A percentile compares a stretch with the other conserved stretches of the same genome.
These are phyloP conservation scores for Kregervanrija fluxuum DNA, from an alignment of 805 yeast genomes.

Conservation along the genomic window DNA sequence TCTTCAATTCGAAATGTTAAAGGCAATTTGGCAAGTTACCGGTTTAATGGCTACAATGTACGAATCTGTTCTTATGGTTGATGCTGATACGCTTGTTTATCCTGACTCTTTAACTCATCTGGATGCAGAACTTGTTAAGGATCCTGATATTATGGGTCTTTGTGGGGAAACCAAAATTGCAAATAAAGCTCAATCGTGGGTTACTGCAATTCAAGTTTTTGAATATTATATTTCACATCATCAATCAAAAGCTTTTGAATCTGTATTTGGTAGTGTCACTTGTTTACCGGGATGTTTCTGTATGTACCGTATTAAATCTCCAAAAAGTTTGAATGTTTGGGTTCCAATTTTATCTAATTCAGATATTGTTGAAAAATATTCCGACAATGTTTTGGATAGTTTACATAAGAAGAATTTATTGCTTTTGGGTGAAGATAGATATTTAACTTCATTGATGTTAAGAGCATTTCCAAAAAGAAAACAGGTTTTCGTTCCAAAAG, in stretches of 20 bases:
- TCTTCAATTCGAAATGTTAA: slow-evolving; percentile 71
- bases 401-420: slow-evolving; percentile 81
- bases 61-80: slow-evolving; percentile 84
- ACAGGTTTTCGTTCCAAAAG: slow-evolving; percentile 81
- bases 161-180: slow-evolving; percentile 94
- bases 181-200: slow-evolving; percentile 79
- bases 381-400: slow-evolving; percentile 78
- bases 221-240: slow-evolving; percentile 92
- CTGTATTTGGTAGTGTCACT: slow-evolving; percentile 92
- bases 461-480: slow-evolving; percentile 84
- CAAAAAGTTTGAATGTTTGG: slow-evolving; percentile 80
- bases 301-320: slow-evolving; percentile 85
- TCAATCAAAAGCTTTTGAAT: slow-evolving; percentile 89
- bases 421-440: slow-evolving; percentile 87
- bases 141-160: slow-evolving; percentile 82
- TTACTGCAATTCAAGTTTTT: slow-evolving; percentile 87
- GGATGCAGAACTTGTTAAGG: slow-evolving; percentile 83
- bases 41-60: slow-evolving; percentile 80
- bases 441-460: slow-evolving; percentile 76
- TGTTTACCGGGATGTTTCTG: slow-evolving; percentile 95
- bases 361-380: slow-evolving; percentile 85
- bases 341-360: slow-evolving; percentile 91
- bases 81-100: slow-evolving; percentile 85
- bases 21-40: slow-evolving; percentile 71
- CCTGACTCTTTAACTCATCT: slow-evolving; percentile 87